Evolutionary conservation across 805 yeast species (phyloP).

Genomic region (Schwanniomyces pseudopolymorphus): DNA sequence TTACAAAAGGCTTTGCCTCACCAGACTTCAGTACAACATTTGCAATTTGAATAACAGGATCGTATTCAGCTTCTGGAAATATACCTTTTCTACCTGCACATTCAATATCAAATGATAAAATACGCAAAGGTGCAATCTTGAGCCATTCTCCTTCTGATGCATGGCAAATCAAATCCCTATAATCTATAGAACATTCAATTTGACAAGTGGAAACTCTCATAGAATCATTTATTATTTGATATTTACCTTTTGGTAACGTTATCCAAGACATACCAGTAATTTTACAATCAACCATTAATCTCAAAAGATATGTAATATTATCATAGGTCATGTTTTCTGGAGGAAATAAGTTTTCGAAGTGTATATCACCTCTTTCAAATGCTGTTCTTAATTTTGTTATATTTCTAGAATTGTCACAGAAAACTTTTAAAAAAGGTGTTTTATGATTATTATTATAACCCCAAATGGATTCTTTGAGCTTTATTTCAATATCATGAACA

Average conservation of each 20-base stretch:
- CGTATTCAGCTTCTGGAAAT: conserved; percentile 92
- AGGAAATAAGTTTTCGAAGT: conserved; percentile 63
- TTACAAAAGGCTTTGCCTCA: conserved; percentile 80
- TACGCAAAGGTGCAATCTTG: conserved; percentile 88
- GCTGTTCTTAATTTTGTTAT: conserved; percentile 70
- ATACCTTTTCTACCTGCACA: conserved; percentile 98
- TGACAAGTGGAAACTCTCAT: conserved; percentile 74
- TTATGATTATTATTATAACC: conserved; percentile 81
- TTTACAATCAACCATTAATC: conserved; percentile 90
- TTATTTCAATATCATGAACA: conserved; percentile 64
- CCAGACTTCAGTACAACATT: conserved; percentile 88
- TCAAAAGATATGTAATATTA: conserved; percentile 79
- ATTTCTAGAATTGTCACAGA: conserved; percentile 61
- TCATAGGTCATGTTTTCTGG: conserved; percentile 74
- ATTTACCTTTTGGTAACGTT: conserved; percentile 76
- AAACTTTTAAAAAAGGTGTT: conserved; percentile 76
- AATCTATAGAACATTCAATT: conserved; percentile 73
- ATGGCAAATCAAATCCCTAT: conserved; percentile 69
- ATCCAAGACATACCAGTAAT: conserved; percentile 98
- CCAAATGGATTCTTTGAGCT: conserved; percentile 84
- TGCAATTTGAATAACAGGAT: conserved; percentile 96
- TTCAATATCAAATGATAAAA: conserved; percentile 94
- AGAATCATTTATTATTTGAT: conserved; percentile 43
- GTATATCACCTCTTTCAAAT: conserved; percentile 80
- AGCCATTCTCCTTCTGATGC: conserved; percentile 93